Conservation (phyloP, 208 protist species). For the Leishmania aethiopica region DNA sequence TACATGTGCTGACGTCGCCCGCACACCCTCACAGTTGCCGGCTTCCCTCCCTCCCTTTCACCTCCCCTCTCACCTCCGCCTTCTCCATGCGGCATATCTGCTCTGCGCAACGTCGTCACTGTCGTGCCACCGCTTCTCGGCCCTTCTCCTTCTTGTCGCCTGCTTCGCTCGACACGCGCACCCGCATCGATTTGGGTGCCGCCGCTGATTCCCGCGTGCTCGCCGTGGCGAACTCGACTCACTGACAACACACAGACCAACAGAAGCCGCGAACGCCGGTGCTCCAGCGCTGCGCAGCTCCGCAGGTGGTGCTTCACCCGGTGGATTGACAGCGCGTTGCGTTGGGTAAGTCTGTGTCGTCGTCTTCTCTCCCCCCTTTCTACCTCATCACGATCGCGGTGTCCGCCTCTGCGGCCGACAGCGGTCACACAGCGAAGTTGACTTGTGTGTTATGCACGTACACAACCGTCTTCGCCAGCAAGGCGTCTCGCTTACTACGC, state of each 20-base stretch:
- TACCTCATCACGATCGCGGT: not conserved
- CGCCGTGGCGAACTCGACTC: not conserved
- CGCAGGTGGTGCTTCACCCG: not conserved
- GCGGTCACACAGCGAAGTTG: not conserved
- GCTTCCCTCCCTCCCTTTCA: not conserved
- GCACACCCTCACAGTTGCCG: not conserved
- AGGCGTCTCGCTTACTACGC: constrained; percentile 27
- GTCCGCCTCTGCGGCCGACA: not conserved
- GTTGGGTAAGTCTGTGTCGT: not conserved
- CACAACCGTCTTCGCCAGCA: constrained; percentile 19
- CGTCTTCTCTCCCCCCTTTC: not conserved
- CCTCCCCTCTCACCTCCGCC: too few relatives aligned
- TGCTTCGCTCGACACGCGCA: not conserved
- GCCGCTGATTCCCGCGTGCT: not conserved
- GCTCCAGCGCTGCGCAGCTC: not conserved
- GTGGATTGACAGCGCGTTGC: not conserved
- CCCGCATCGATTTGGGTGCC: too few relatives aligned
- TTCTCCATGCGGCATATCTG: not conserved
- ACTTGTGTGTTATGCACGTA: constrained; percentile 22
- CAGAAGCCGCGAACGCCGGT: not conserved
- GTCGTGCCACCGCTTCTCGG: not conserved
- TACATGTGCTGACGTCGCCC: not conserved
- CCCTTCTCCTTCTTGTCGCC: not conserved
- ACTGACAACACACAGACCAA: not conserved
- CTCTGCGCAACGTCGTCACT: not conserved